Conservation (phyloP, 225 moss, liverwort and hornwort species). For the Marchantia paleacea region DNA sequence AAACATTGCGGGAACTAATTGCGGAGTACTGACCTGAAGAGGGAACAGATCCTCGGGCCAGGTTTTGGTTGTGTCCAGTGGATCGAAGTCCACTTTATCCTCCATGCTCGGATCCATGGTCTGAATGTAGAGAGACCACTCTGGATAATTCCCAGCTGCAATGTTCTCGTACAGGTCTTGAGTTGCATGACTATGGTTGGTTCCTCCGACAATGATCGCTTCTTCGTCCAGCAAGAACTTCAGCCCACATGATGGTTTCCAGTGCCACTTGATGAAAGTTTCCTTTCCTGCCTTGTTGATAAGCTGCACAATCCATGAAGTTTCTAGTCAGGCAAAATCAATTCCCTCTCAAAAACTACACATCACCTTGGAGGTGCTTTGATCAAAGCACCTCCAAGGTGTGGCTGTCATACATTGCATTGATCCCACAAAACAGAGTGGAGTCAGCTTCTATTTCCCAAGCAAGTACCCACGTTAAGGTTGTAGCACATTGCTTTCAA, state of each 20-base stretch:
- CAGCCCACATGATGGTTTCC: conserved; percentile 74
- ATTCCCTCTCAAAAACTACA: not conserved
- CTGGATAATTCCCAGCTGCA: conserved; percentile 61
- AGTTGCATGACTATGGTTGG: conserved; percentile 75
- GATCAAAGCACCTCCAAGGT: no score
- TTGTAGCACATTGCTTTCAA: no score
- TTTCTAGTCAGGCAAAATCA: not conserved
- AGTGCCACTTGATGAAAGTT: conserved; percentile 69
- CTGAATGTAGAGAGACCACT: conserved; percentile 79
- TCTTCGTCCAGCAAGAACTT: conserved; percentile 66
- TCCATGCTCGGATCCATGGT: conserved; percentile 70
- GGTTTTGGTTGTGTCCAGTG: conserved; percentile 70
- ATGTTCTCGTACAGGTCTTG: conserved; percentile 68
- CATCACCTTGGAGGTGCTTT: no score
- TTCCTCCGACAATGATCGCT: conserved; percentile 57
- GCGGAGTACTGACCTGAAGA: conserved; percentile 44
- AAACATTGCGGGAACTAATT: no score
- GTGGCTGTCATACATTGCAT: no score
- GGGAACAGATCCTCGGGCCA: conserved; percentile 75
- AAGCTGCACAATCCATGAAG: conserved; percentile 26
- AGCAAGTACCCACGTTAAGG: no score
- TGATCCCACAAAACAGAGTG: no score
- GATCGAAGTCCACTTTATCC: conserved; percentile 72
- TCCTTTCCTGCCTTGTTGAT: conserved; percentile 68
- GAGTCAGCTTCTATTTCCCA: no score